Percentiles rank a stretch among this genome's conserved stretches.
phyloP scores from a whole-genome alignment of 495 filamentous ascomycete species.

The Articulospora tetracladia region DNA sequence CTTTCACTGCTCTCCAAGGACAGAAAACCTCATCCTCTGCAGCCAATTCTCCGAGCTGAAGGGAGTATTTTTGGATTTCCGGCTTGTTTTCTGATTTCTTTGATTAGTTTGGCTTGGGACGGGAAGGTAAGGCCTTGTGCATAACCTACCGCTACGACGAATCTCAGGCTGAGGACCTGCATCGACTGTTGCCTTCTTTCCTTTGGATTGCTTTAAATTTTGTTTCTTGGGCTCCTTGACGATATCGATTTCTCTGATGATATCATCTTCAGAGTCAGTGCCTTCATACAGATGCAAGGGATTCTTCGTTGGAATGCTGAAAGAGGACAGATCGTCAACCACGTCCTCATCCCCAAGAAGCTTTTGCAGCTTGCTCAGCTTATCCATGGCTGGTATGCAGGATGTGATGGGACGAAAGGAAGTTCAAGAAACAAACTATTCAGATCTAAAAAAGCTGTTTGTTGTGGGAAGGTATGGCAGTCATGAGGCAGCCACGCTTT shows the following conservation, averaged over 20 bases:
- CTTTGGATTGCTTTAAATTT: neutral
- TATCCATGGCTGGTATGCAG: conserved; percentile 12
- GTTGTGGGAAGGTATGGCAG: neutral
- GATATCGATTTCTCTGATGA: conserved; percentile 1
- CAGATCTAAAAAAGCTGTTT: neutral
- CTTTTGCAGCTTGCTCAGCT: conserved; percentile 12
- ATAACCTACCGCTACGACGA: neutral
- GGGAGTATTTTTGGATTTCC: neutral
- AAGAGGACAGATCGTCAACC: neutral
- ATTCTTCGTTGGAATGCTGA: neutral
- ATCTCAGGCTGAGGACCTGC: neutral
- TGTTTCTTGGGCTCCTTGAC: neutral
- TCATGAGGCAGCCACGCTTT: neutral
- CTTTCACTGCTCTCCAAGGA: conserved; percentile 53
- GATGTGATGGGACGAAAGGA: neutral
- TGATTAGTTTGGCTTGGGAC: neutral
- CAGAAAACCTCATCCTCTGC: conserved; percentile 44
- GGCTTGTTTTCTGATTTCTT: neutral
- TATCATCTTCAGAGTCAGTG: conserved; percentile 22
- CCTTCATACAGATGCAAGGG: conserved; percentile 20
- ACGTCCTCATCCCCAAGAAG: conserved; percentile 5
- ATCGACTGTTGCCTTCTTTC: neutral
- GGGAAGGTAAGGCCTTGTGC: neutral
- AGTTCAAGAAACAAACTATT: neutral
- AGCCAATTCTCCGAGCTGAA: conserved; percentile 23